phyloP scores from a whole-genome alignment of 106 monocot species.

The Dioscorea alata region DNA sequence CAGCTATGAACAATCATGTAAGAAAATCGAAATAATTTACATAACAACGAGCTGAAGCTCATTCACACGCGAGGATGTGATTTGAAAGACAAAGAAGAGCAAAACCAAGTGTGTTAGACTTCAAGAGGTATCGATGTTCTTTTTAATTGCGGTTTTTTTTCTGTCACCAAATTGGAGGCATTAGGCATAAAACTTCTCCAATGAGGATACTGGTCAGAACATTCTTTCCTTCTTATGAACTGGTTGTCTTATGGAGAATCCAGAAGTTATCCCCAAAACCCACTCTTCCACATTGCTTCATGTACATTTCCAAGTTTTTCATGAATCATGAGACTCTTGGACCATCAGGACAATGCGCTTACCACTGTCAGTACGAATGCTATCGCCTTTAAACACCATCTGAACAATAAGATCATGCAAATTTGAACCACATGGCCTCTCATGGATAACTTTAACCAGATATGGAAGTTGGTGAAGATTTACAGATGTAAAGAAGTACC shows the following conservation, averaged over 20 bases:
- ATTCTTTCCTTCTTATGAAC: neutral
- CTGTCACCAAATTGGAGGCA: too few species aligned
- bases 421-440: neutral
- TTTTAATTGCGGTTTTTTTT: too few species aligned
- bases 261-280: neutral
- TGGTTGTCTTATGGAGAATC: neutral
- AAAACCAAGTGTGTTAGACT: too few species aligned
- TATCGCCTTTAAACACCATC: slow-evolving; percentile 38
- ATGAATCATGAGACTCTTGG: slow-evolving; percentile 63
- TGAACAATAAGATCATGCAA: neutral
- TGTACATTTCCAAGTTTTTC: slow-evolving; percentile 13
- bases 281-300: slow-evolving; percentile 20
- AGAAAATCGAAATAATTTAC: too few species aligned
- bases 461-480: neutral
- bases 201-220: neutral
- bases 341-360: slow-evolving; percentile 60
- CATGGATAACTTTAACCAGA: neutral
- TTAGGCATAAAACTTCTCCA: too few species aligned
- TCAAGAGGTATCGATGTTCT: too few species aligned
- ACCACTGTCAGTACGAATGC: slow-evolving; percentile 38
- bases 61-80: too few species aligned
- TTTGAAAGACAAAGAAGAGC: too few species aligned
- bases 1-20: too few species aligned
- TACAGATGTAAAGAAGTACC: slow-evolving; percentile 8
- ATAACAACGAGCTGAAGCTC: too few species aligned